Conservation (phyloP, 805 yeast genomes). For the Barnettozyma populi region DNA sequence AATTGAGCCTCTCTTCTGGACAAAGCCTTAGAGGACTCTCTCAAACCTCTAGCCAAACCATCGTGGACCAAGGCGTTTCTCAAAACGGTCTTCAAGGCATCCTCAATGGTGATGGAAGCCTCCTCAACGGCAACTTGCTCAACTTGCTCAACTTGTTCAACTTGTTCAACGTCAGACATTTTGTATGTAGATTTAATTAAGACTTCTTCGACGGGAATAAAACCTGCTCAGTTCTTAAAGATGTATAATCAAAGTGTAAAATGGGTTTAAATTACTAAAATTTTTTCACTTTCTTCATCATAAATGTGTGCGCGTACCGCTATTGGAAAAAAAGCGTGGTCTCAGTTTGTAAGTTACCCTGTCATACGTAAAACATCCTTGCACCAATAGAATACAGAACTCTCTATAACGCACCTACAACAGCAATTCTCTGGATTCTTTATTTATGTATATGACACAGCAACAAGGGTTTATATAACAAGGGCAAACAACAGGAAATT, state of each 20-base stretch:
- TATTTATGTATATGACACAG: not conserved
- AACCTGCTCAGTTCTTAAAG: constrained; percentile 50
- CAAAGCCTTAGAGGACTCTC: constrained; percentile 99
- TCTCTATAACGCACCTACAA: not conserved
- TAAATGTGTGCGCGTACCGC: not conserved
- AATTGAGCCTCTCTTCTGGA: constrained; percentile 97
- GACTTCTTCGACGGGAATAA: constrained; percentile 70
- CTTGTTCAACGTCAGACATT: constrained; percentile 95
- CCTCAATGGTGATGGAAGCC: constrained; percentile 93
- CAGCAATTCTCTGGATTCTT: not conserved
- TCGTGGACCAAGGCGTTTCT: constrained; percentile 97
- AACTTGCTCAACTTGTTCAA: constrained; percentile 77
- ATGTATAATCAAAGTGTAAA: not conserved
- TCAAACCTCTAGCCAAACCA: constrained; percentile 99
- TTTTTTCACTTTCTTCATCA: constrained; percentile 1
- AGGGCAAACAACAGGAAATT: not conserved
- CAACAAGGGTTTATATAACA: not conserved
- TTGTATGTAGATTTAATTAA: constrained; percentile 29
- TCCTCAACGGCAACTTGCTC: constrained; percentile 85
- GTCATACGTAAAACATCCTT: not conserved
- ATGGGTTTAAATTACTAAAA: not conserved
- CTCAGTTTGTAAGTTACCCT: not conserved
- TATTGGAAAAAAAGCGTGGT: not conserved
- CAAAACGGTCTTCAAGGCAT: constrained; percentile 95
- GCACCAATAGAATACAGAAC: not conserved